A percentile compares a stretch with the other conserved stretches of the same genome.
phyloP scores from a whole-genome alignment of 768 basidiomycete genomes.

The Russula olivacea region DNA sequence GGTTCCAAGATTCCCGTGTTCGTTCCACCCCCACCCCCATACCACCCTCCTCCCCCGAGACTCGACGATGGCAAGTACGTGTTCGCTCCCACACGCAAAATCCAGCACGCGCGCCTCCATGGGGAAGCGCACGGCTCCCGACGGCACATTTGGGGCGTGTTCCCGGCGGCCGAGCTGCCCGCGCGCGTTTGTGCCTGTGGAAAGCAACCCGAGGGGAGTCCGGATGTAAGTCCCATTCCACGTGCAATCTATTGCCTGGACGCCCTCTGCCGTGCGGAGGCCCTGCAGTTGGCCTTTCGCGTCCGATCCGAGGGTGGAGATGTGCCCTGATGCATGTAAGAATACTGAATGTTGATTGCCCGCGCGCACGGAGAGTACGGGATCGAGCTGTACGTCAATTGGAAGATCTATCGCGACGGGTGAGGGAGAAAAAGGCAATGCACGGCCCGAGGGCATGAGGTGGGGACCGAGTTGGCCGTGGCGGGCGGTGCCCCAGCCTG shows the following conservation, averaged over 20 bases:
- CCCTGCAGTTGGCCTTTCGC: constrained; percentile 58
- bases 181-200: constrained; percentile 49
- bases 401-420: constrained; percentile 35
- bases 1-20: constrained; percentile 88
- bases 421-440: constrained; percentile 30
- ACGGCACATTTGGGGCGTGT: constrained; percentile 5
- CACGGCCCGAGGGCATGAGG: constrained; percentile 25
- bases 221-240: constrained; percentile 74
- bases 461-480: constrained; percentile 75
- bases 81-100: constrained; percentile 71
- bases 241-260: constrained; percentile 48
- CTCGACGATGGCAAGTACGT: constrained; percentile 46
- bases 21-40: constrained; percentile 97
- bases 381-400: constrained; percentile 15
- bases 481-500: constrained; percentile 82
- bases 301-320: constrained; percentile 61
- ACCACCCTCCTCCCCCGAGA: constrained; percentile 32
- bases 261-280: constrained; percentile 28
- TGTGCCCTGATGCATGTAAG: constrained; percentile 40
- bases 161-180: constrained; percentile 63
- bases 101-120: constrained; percentile 24
- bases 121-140: constrained; percentile 33
- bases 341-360: constrained; percentile 53
- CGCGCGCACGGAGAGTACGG: constrained; percentile 33
- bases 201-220: constrained; percentile 34